A percentile compares a stretch with the other conserved stretches of the same genome.
Evolutionary conservation across 2,329 filamentous ascomycete species (phyloP).

Genomic region (Cadophora gregata): DNA sequence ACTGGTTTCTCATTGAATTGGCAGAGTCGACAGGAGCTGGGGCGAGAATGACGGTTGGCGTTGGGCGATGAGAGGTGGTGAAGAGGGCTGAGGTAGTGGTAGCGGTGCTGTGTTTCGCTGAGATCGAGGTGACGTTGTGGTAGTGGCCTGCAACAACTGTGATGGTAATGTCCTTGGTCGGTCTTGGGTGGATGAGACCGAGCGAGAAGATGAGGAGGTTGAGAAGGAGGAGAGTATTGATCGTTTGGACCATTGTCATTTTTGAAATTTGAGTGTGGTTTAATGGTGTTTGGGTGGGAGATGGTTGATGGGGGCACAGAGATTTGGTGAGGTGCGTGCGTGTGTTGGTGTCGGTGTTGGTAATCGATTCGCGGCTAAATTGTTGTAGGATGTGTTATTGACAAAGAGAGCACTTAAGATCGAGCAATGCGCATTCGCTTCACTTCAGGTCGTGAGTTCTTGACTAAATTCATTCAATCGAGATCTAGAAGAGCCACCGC

Average conservation of each 20-base stretch:
- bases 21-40: neutral
- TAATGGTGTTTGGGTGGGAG: neutral
- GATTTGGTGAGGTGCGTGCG: neutral
- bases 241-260: neutral
- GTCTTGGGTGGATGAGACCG: neutral
- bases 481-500: neutral
- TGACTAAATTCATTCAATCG: neutral
- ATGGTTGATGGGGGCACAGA: neutral
- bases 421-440: neutral
- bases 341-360: neutral
- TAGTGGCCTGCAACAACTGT: neutral
- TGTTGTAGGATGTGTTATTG: neutral
- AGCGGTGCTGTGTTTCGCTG: neutral
- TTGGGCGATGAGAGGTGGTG: constrained; percentile 8
- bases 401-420: neutral
- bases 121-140: neutral
- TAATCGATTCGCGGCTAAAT: neutral
- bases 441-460: neutral
- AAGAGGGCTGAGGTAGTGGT: neutral
- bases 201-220: neutral
- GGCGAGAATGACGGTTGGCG: neutral
- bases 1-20: neutral
- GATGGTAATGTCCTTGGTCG: neutral
- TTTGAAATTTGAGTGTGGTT: neutral
- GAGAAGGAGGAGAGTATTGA: neutral